Percentiles rank a stretch among this genome's conserved stretches.
Conservation (phyloP, 805 yeast genomes). For the Wickerhamiella slavikovae region DNA sequence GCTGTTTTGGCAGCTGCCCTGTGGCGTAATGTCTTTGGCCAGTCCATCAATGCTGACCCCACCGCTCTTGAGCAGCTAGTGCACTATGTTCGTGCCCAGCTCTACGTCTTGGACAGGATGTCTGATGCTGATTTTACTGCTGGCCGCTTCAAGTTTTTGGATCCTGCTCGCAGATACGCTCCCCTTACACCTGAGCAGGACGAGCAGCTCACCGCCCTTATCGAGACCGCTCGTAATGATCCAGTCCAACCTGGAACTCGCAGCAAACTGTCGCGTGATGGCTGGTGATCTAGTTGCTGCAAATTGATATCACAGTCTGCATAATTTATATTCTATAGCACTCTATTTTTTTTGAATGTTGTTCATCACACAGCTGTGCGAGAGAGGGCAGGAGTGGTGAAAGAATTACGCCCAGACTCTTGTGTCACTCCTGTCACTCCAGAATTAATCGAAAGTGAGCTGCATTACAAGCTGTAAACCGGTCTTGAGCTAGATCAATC, state of each 20-base stretch:
- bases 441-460: no score
- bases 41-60: conserved; percentile 60
- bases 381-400: no score
- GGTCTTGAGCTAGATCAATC: no score
- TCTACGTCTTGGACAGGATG: conserved; percentile 69
- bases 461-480: no score
- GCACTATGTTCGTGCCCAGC: conserved; percentile 75
- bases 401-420: no score
- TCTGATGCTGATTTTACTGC: conserved; percentile 85
- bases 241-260: conserved; percentile 8
- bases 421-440: no score
- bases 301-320: background rate
- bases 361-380: no score
- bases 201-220: conserved; percentile 10
- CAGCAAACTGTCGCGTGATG: conserved; percentile 10
- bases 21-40: conserved; percentile 72
- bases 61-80: conserved; percentile 72
- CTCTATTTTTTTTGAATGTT: no score
- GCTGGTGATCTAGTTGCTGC: conserved; percentile 7
- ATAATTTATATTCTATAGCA: no score
- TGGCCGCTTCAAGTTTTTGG: conserved; percentile 69
- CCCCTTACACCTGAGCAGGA: conserved; percentile 48
- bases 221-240: conserved; percentile 12
- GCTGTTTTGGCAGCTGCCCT: conserved; percentile 23
- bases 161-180: conserved; percentile 60